Evolutionary conservation across 306 rosid genomes (phyloP).

Genomic region (Malus orientalis): DNA sequence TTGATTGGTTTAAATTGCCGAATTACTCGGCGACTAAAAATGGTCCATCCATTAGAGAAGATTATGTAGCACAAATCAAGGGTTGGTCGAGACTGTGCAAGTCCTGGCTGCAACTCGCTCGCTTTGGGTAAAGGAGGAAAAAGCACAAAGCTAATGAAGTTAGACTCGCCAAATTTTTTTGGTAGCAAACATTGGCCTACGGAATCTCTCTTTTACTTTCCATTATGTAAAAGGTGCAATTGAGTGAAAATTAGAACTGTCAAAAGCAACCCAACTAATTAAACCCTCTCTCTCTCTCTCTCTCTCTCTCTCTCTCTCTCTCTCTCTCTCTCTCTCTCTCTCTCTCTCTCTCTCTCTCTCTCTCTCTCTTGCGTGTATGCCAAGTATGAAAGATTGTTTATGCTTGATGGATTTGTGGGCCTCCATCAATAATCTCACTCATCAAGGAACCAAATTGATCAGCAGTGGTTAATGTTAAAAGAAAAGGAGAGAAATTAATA

Average conservation of each 20-base stretch:
- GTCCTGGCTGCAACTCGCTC: slow-evolving; percentile 18
- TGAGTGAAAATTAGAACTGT: slow-evolving; percentile 12
- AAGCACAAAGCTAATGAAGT: neutral
- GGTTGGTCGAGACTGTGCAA: slow-evolving; percentile 7
- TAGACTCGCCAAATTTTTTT: slow-evolving; percentile 17
- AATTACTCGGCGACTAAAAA: slow-evolving; percentile 3
- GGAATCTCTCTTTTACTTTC: slow-evolving; percentile 22
- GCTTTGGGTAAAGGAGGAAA: neutral
- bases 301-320: neutral
- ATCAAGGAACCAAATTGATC: slow-evolving; percentile 5
- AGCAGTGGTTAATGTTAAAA: neutral
- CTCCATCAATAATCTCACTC: neutral
- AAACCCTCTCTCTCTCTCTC: neutral
- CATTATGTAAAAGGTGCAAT: slow-evolving; percentile 22
- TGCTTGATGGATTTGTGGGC: slow-evolving; percentile 24
- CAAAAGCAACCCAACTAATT: neutral
- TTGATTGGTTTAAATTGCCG: slow-evolving; percentile 1
- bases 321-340: neutral
- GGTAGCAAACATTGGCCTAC: slow-evolving; percentile 30
- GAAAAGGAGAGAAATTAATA: neutral
- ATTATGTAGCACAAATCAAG: slow-evolving; percentile 17
- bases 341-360: neutral
- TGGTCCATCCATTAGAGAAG: slow-evolving; percentile 13
- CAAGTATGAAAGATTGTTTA: slow-evolving; percentile 15
- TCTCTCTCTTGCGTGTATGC: neutral